phyloP scores from a whole-genome alignment of 139 green algal species.

The Asterochloris sp. region DNA sequence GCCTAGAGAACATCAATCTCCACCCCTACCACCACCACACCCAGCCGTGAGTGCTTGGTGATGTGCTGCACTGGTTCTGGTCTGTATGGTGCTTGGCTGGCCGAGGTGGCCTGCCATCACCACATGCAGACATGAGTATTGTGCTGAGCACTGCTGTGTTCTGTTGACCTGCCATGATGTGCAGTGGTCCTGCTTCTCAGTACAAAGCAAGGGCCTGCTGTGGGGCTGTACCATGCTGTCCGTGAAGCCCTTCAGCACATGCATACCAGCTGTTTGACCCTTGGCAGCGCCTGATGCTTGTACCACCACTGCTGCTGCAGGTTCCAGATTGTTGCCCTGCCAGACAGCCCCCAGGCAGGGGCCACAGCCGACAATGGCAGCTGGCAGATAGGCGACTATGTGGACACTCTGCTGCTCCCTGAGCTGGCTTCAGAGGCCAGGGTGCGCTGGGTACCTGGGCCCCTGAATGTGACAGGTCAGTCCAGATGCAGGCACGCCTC shows the following conservation, averaged over 20 bases:
- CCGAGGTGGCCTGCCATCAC: too few species aligned
- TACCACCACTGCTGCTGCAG: neutral
- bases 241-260: neutral
- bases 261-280: neutral
- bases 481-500: too few species aligned
- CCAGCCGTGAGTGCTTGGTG: constrained; percentile 15
- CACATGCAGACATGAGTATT: too few species aligned
- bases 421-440: neutral
- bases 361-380: neutral
- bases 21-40: constrained; percentile 26
- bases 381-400: constrained; percentile 18
- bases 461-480: constrained; percentile 17
- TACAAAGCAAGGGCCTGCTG: neutral
- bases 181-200: neutral
- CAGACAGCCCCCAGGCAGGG: neutral
- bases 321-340: constrained; percentile 8
- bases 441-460: constrained; percentile 21
- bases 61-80: too few species aligned
- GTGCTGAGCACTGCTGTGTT: too few species aligned
- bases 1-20: constrained; percentile 16
- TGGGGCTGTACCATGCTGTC: neutral
- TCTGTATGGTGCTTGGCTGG: too few species aligned
- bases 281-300: neutral
- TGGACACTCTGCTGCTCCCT: constrained; percentile 12
- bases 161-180: neutral